Conservation (phyloP, 2,329 filamentous ascomycete genomes). For the Verticillium tricorpus region DNA sequence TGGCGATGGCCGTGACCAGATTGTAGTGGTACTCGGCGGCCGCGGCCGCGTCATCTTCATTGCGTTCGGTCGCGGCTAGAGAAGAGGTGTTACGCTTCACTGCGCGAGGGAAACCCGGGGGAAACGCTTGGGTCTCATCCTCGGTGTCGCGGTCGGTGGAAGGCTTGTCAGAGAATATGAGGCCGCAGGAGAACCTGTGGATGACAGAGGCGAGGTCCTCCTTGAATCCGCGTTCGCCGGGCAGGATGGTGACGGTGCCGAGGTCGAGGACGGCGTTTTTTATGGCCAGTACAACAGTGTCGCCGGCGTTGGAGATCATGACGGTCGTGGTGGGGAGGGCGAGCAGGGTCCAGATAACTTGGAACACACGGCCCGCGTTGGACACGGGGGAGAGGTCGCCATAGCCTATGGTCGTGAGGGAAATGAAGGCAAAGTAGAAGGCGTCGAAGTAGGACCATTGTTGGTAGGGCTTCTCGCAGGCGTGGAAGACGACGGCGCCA, state of each 20-base stretch:
- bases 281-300: slow-evolving; percentile 69
- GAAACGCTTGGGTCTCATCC: slow-evolving; percentile 21
- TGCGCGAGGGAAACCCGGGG: slow-evolving; percentile 1
- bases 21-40: slow-evolving; percentile 53
- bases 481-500: slow-evolving; percentile 70
- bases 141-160: slow-evolving; percentile 16
- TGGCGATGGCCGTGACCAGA: slow-evolving; percentile 67
- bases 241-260: slow-evolving; percentile 57
- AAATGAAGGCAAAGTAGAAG: slow-evolving; percentile 83
- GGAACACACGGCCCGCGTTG: slow-evolving; percentile 77
- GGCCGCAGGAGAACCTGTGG: slow-evolving; percentile 6
- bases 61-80: not conserved
- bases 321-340: slow-evolving; percentile 86
- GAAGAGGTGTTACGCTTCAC: slow-evolving; percentile 3
- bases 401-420: slow-evolving; percentile 76
- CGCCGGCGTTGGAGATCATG: slow-evolving; percentile 76
- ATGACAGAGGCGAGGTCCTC: slow-evolving; percentile 38
- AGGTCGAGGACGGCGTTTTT: slow-evolving; percentile 51
- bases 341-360: slow-evolving; percentile 87
- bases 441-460: slow-evolving; percentile 72
- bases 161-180: slow-evolving; percentile 2
- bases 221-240: slow-evolving; percentile 46
- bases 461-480: slow-evolving; percentile 48
- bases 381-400: slow-evolving; percentile 75
- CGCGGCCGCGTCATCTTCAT: not conserved